These are phyloP conservation scores for Geotrichum fermentans DNA, from an alignment of 1,139 yeast species.

Conservation along the genomic window DNA sequence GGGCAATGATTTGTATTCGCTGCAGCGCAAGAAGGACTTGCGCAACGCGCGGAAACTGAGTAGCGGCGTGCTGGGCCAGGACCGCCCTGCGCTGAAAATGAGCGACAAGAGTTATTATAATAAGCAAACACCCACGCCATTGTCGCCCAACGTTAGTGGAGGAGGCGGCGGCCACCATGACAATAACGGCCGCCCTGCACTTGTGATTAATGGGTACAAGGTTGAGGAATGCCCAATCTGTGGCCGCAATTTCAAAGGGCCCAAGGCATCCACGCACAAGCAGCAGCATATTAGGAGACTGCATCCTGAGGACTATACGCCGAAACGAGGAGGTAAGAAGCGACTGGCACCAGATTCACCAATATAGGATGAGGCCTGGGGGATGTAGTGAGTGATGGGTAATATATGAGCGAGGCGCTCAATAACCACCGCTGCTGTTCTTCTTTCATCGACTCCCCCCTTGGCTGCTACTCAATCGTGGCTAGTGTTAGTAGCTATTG, in stretches of 20 bases:
- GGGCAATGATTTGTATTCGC: background rate
- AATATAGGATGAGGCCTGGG: no score
- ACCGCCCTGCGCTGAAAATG: background rate
- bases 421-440: no score
- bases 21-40: background rate
- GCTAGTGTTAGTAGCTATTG: no score
- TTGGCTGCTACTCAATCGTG: no score
- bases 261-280: conserved; percentile 44
- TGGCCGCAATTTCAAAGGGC: conserved; percentile 43
- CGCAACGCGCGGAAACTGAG: background rate
- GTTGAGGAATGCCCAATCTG: conserved; percentile 42
- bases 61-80: background rate
- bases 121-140: background rate
- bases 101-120: background rate
- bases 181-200: background rate
- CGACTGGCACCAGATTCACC: conserved; percentile 21
- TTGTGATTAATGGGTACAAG: conserved; percentile 26
- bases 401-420: no score
- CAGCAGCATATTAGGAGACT: conserved; percentile 45
- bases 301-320: conserved; percentile 43
- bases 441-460: no score
- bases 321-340: conserved; percentile 44
- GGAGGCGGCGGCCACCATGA: background rate
- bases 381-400: background rate
- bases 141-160: no score